Evolutionary conservation across 306 rosid species (phyloP), one percentile per base, ranked within the genome.

Genomic region (Astragalus membranaceus): DNA sequence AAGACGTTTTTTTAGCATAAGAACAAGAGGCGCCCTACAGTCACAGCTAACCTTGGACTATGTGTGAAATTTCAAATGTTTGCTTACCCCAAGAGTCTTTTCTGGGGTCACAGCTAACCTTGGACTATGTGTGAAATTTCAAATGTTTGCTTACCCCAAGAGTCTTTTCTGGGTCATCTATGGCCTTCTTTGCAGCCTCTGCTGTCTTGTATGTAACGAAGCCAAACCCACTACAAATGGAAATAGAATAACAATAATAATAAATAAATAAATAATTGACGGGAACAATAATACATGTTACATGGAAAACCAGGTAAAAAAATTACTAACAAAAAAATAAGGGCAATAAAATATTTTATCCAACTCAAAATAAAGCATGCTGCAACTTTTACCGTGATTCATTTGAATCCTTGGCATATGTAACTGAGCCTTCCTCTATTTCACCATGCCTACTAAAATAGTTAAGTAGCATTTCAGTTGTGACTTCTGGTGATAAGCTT

Each of bases 401-500:
- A 81, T 84, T 81, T 64, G 94, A 70, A 80, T 92, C 90, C 70
- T 87, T 87, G 80, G 85, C 88, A 81, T 89, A 92, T 44, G 88
- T 92, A 83, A 87, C 95, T 9, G 98, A 87, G 65, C 94, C 95
- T 86, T 92, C 96, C 82, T 87, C 96, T 78, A 87, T 89, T 32
- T 83, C 88, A 47, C 98, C 98, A 76, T 84, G 81, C 79, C 81
- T 86, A 41, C 49, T 63, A 42, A 92, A 84, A 74, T 75, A 87
- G 75, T 32, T 78, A 16, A 86, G 92, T 67, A 92, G 83, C 79
- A 74, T 60, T 82, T 87, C 95, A 75, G 80, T 87, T 4, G 96
- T 81, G 78, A 89, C 89, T 71, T 84, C 89, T 37, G 86, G 92
- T 14, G 96, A 80, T 61, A 92, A 78, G 73, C 88, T 81, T 37